Evolutionary conservation across 805 yeast species (phyloP).

Genomic region (Yamadazyma laniorum): DNA sequence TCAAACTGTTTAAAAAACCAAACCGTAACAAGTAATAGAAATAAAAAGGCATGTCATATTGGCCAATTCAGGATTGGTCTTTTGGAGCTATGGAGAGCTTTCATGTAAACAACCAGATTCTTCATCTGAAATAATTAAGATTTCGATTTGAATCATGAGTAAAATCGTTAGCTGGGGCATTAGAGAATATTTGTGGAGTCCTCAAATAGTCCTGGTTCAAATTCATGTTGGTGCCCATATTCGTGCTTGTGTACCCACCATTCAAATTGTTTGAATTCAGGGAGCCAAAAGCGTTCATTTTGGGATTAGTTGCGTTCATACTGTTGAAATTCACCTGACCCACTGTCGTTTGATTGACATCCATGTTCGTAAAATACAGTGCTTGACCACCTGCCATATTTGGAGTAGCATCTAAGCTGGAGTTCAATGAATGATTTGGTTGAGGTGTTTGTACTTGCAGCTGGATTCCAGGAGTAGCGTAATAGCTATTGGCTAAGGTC

Average conservation of each 20-base stretch:
- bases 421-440: too few relatives aligned
- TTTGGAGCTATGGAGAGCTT: background rate
- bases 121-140: slow-evolving; percentile 8
- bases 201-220: slow-evolving; percentile 11
- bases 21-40: slow-evolving; percentile 5
- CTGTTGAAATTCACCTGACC: background rate
- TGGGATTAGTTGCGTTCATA: background rate
- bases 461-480: background rate
- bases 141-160: slow-evolving; percentile 14
- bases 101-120: background rate
- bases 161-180: slow-evolving; percentile 17
- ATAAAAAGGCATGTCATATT: background rate
- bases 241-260: slow-evolving; percentile 2
- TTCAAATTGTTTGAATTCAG: background rate
- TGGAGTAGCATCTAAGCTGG: slow-evolving; percentile 1
- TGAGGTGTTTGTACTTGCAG: slow-evolving; percentile 3
- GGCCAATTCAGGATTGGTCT: too few relatives aligned
- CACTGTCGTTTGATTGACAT: background rate
- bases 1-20: slow-evolving; percentile 4
- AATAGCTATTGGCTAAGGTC: slow-evolving; percentile 4
- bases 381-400: background rate
- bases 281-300: background rate
- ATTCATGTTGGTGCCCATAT: slow-evolving; percentile 6
- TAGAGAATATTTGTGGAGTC: slow-evolving; percentile 18
- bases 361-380: slow-evolving; percentile 1